Evolutionary conservation across 345 rosid genomes (phyloP), one percentile per base, ranked within the genome.

Genomic region (Psidium friedrichsthalianum): DNA sequence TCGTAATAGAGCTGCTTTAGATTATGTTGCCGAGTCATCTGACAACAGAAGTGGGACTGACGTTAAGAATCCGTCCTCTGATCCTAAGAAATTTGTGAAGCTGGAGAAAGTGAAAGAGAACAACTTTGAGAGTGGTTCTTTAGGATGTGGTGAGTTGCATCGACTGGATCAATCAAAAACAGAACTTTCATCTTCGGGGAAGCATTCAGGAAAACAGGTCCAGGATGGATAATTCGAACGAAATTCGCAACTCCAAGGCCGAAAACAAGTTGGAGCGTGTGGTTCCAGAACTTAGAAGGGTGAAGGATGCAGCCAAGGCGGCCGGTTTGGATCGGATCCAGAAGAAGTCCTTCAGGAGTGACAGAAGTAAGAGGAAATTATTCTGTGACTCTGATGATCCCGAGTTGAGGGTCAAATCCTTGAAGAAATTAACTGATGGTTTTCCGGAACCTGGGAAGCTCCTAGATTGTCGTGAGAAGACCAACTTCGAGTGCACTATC

Each of bases 401-500:
- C 74, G 61, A 55, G 51, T 14, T n/a, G 51, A 74, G 86, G 56
- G 42, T 49, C 29, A 51, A 24, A 52, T 74, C 51, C 49, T 51
- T 55, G 47, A 84, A 51, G 82, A 51, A 21, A 44, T 52, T 52
- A n/a, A 55, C 57, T 3, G 59, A 74, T 51, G 51, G 12, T 24
- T 53, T 29, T 11, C 51, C 36, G 36, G 82, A 86, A 91, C 84
- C 84, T 42, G 90, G 85, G 42, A 36, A 74, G 91, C 82, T 56
- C 59, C 49, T 82, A 85, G 88, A 82, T 83, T 51, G 86, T 69
- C 82, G 81, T 3, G 90, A 84, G 57, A 88, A 84, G 84, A 88
- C 87, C 91, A 92, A 87, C 83, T 94, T 92, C 61, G 92, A 92
- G 90, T 96, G 99, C 85, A 87, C 89, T n/a, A 89, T 95, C 82